Evolutionary conservation across 257 asterid genomes (phyloP).

Genomic region (Penstemon eatonii): DNA sequence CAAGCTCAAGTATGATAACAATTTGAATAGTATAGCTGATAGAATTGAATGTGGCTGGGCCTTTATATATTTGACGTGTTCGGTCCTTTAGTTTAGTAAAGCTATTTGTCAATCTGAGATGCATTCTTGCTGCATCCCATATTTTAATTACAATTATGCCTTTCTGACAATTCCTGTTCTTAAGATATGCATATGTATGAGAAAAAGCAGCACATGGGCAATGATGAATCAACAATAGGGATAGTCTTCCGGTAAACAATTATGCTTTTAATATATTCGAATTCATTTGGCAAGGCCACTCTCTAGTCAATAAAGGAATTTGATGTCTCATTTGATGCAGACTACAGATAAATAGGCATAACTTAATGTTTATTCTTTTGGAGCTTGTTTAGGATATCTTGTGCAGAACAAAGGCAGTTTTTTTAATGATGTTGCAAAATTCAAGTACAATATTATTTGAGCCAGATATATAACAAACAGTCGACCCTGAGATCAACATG

Average conservation of each 20-base stretch:
- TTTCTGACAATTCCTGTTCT: neutral
- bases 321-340: neutral
- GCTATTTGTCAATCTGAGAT: neutral
- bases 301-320: slow-evolving; percentile 3
- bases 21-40: neutral
- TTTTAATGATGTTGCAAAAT: slow-evolving; percentile 3
- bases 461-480: neutral
- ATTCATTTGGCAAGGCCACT: neutral
- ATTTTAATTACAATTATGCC: neutral
- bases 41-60: neutral
- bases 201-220: neutral
- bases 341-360: slow-evolving; percentile 4
- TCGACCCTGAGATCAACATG: slow-evolving; percentile 8
- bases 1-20: neutral
- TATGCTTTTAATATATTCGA: neutral
- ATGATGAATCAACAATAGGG: neutral
- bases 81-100: neutral
- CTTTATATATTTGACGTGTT: neutral
- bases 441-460: neutral
- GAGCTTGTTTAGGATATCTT: neutral
- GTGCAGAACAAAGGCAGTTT: neutral
- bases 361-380: neutral
- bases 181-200: neutral
- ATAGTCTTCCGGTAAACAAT: neutral
- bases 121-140: neutral